A percentile compares a stretch with the other conserved stretches of the same genome.
phyloP scores from a whole-genome alignment of 176 grass and related monocot genomes.

The Carex myosuroides region DNA sequence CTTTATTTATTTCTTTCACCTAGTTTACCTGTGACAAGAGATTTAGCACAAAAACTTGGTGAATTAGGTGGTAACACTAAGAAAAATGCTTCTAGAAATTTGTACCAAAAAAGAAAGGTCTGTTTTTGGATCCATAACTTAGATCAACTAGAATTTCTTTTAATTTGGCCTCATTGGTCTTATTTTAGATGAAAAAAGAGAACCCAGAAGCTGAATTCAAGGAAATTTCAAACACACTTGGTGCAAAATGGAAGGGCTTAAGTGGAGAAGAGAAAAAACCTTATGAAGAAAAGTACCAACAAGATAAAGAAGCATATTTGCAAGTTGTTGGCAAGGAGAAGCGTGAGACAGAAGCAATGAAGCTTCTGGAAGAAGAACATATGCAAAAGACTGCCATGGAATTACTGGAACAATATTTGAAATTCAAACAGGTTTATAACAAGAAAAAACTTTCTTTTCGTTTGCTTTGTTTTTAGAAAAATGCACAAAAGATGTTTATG shows the following conservation, averaged over 20 bases:
- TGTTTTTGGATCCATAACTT: neutral
- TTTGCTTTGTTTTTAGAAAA: neutral
- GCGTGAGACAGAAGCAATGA: constrained; percentile 81
- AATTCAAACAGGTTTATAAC: constrained; percentile 47
- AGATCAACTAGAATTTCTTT: neutral
- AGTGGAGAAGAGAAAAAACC: constrained; percentile 63
- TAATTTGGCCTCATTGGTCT: neutral
- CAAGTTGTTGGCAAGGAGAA: constrained; percentile 79
- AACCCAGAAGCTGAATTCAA: constrained; percentile 67
- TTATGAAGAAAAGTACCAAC: constrained; percentile 76
- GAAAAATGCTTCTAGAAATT: neutral
- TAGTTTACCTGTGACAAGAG: neutral
- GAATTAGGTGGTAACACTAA: neutral
- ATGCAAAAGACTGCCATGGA: constrained; percentile 74
- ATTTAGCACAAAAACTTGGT: neutral
- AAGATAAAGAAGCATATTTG: constrained; percentile 78
- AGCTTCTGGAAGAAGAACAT: constrained; percentile 84
- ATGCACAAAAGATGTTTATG: neutral
- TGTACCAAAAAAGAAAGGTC: neutral
- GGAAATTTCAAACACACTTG: constrained; percentile 55
- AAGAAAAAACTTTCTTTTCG: neutral
- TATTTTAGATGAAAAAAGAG: constrained; percentile 52
- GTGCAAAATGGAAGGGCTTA: constrained; percentile 66
- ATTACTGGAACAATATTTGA: constrained; percentile 76
- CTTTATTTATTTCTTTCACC: neutral